Conservation (phyloP, 1,284 basidiomycete species). For the Cerioporus squamosus region DNA sequence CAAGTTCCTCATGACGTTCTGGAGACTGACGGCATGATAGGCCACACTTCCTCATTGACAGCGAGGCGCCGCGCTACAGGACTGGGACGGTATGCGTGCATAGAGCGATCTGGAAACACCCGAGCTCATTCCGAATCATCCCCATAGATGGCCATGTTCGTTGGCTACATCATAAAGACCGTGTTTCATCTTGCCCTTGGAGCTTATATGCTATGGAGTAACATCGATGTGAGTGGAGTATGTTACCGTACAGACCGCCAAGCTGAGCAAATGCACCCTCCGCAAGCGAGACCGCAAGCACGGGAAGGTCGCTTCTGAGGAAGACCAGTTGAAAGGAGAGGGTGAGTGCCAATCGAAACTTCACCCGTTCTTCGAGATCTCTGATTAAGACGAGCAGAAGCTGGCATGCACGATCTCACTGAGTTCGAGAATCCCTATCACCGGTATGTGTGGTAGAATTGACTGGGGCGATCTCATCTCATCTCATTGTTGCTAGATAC, state of each 20-base stretch:
- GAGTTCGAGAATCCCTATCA: too few species aligned
- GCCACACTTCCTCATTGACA: slow-evolving; percentile 24
- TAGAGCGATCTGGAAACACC: too few species aligned
- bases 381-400: too few species aligned
- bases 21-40: too few species aligned
- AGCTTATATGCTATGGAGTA: slow-evolving; percentile 27
- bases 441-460: too few species aligned
- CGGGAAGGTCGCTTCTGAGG: slow-evolving; percentile 17
- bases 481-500: too few species aligned
- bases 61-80: slow-evolving; percentile 16
- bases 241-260: too few species aligned
- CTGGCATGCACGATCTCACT: neutral
- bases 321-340: slow-evolving; percentile 27
- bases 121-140: too few species aligned
- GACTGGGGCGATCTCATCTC: too few species aligned
- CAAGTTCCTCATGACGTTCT: too few species aligned
- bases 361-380: too few species aligned
- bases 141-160: slow-evolving; percentile 28
- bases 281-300: slow-evolving; percentile 24
- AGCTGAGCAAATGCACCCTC: too few species aligned
- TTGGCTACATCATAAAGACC: slow-evolving; percentile 25
- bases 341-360: slow-evolving; percentile 7
- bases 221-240: slow-evolving; percentile 13
- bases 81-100: slow-evolving; percentile 13
- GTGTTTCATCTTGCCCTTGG: slow-evolving; percentile 23